phyloP scores from a whole-genome alignment of 352 stramenopile genomes.

The Globisporangium canariense region DNA sequence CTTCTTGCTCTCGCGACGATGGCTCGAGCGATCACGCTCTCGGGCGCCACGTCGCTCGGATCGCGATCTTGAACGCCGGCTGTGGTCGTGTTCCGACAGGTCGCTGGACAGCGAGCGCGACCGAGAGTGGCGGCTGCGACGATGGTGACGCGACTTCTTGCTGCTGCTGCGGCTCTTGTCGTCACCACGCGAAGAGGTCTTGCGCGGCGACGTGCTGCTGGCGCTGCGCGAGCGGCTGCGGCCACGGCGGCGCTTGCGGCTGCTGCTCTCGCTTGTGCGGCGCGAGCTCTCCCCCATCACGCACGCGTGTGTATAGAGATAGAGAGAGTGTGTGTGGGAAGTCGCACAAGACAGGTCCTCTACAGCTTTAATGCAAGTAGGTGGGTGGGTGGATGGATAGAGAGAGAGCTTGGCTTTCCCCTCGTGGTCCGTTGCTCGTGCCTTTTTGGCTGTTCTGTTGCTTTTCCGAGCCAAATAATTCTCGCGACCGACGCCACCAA shows the following conservation, averaged over 20 bases:
- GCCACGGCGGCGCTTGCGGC: constrained; percentile 31
- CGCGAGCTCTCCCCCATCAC: constrained; percentile 21
- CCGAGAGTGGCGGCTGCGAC: constrained; percentile 13
- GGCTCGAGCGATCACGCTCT: constrained; percentile 13
- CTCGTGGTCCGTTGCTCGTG: neutral
- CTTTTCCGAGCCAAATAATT: neutral
- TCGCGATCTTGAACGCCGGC: constrained; percentile 31
- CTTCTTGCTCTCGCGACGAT: constrained; percentile 15
- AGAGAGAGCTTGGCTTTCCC: neutral
- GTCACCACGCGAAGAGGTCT: constrained; percentile 19
- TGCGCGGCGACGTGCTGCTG: constrained; percentile 13
- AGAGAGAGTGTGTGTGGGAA: neutral
- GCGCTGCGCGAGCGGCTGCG: constrained; percentile 18
- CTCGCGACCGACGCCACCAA: constrained; percentile 2
- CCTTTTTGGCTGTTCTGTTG: neutral
- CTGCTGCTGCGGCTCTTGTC: neutral
- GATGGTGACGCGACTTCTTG: constrained; percentile 24
- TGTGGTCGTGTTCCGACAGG: constrained; percentile 23
- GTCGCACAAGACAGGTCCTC: neutral
- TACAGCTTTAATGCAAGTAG: neutral
- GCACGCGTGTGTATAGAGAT: neutral
- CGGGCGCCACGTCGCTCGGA: constrained; percentile 19
- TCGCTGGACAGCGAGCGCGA: constrained; percentile 22
- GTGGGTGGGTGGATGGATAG: neutral
- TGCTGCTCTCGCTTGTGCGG: constrained; percentile 17